Evolutionary conservation across 495 filamentous ascomycete genomes (phyloP).

Genomic region (Parathielavia appendiculata): DNA sequence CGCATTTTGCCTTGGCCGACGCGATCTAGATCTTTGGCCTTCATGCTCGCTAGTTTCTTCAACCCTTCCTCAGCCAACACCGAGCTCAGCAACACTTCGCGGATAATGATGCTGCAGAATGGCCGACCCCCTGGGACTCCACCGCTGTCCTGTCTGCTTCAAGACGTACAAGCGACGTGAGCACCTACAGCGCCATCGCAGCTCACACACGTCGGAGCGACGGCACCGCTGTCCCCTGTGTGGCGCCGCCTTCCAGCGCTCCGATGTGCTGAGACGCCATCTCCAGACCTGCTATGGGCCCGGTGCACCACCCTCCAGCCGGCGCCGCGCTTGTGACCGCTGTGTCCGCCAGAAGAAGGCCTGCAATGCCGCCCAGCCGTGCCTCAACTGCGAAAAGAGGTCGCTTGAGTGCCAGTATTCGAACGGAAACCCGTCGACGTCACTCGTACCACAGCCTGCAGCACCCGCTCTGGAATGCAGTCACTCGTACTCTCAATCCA

Average conservation of each 20-base stretch:
- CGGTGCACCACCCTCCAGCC: slow-evolving; percentile 15
- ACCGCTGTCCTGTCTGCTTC: slow-evolving; percentile 31
- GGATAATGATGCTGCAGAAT: too few species aligned
- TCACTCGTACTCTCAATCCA: not conserved
- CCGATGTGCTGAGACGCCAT: slow-evolving; percentile 33
- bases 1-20: too few species aligned
- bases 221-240: slow-evolving; percentile 31
- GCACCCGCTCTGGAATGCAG: not conserved
- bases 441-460: not conserved
- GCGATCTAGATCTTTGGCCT: too few species aligned
- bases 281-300: slow-evolving; percentile 31
- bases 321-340: slow-evolving; percentile 30
- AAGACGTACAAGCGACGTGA: slow-evolving; percentile 35
- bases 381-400: slow-evolving; percentile 29
- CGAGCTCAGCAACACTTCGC: too few species aligned
- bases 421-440: slow-evolving; percentile 1
- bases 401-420: slow-evolving; percentile 26
- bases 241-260: slow-evolving; percentile 30
- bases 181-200: slow-evolving; percentile 30
- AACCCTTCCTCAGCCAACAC: too few species aligned
- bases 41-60: too few species aligned
- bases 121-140: slow-evolving; percentile 24
- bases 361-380: slow-evolving; percentile 30
- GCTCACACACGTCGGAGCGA: slow-evolving; percentile 27
- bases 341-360: slow-evolving; percentile 34